Base-by-base conservation (phyloP, 148 eudicot species). In the Bassia scoparia region DNA sequence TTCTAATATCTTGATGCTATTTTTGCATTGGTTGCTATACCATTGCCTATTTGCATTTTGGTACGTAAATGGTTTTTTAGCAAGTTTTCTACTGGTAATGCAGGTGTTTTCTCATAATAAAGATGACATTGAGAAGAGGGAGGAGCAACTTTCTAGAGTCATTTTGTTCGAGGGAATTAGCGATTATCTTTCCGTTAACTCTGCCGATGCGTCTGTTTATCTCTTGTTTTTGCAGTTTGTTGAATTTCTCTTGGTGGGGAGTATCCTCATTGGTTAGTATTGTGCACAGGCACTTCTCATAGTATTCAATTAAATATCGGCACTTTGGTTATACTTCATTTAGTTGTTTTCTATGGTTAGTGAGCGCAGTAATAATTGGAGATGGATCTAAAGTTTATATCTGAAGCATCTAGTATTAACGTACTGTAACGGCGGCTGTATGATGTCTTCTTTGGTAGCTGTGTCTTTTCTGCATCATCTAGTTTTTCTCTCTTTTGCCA, bases 181-280 rank as follows among this genome's bases (percentile, higher is more conserved):
- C 48, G 99, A 92, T 61, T 89, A 80, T 78, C 74, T 95, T 61
- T 88, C 92, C 99, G 21, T 66, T 91, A 48, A 88, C 74, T 87
- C 99, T 55, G 67, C 76, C 24, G 94, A 89, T 79, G 99, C 93
- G n/a, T 49, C 90, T n/a, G 89, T 24, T 71, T 91, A 67, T 88
- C 90, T 71, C 87, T 95, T 46, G 78, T 88, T 69, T n/a, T 77
- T 81, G 83, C 96, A 88, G 79, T 92, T 92, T 76, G 81, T 92
- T 60, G 99, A 95, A n/a, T 70, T 95, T 95, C 82, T 90, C n/a
- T 78, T 85, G 94, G 93, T 44, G 99, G 93, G 64, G 76, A 86
- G 81, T 67, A 85, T 63, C 64, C 89, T 62, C 88, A 89, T 38
- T 85, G 98, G 98, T 94, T 74, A 82, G 96, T 85, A 68, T 77